These are phyloP conservation scores for Chimonanthus salicifolius DNA, from an alignment of 164 flowering plant genomes.

Conservation along the genomic window DNA sequence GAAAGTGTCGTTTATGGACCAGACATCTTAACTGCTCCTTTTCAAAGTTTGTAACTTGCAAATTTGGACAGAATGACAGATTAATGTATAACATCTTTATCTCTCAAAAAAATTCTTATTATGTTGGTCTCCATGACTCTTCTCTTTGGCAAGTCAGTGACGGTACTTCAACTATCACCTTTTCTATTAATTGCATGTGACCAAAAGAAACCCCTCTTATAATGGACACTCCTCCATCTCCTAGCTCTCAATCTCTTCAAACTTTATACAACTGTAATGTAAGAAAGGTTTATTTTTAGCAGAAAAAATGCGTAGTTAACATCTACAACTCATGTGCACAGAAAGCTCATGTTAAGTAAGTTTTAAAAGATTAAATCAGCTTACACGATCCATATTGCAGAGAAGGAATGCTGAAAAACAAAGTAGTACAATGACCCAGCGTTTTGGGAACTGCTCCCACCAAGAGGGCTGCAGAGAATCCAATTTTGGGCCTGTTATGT, in stretches of 20 bases:
- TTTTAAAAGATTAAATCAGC: constrained; percentile 13
- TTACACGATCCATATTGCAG: constrained; percentile 98
- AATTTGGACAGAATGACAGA: too few species aligned
- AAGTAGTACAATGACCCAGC: constrained; percentile 92
- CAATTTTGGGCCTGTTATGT: constrained; percentile 38
- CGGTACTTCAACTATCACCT: background rate
- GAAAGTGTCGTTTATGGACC: too few species aligned
- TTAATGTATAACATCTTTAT: background rate
- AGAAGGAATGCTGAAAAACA: constrained; percentile 86
- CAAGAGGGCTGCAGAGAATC: constrained; percentile 44
- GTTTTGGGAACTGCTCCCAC: constrained; percentile 84
- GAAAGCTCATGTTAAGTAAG: background rate
- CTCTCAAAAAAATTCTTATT: background rate
- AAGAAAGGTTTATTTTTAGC: background rate
- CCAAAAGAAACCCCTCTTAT: background rate
- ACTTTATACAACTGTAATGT: background rate
- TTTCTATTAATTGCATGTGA: background rate
- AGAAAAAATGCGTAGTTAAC: background rate
- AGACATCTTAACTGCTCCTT: too few species aligned
- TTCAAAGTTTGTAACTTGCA: too few species aligned
- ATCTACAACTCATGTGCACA: background rate
- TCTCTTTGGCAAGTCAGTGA: background rate
- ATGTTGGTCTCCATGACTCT: background rate
- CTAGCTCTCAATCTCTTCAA: background rate
- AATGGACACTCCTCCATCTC: background rate